A percentile compares a stretch with the other conserved stretches of the same genome.
Evolutionary conservation across 495 filamentous ascomycete species (phyloP).

Genomic region (Aspergillus cavernicola): DNA sequence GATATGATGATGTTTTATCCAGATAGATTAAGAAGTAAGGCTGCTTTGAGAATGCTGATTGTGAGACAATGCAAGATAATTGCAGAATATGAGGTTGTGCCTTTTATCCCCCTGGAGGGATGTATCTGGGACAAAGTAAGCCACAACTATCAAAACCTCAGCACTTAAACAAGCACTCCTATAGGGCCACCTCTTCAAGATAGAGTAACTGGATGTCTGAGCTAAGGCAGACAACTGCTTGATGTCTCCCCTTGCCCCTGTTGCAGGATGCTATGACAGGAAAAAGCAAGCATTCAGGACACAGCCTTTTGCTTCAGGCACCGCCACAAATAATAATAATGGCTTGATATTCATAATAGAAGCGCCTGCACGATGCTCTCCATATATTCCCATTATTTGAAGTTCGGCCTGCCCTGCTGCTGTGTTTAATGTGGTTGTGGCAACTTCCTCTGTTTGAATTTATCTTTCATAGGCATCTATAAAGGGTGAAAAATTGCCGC

Average conservation of each 20-base stretch:
- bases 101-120: too few species aligned
- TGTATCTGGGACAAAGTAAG: background rate
- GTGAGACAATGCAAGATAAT: too few species aligned
- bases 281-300: too few species aligned
- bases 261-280: too few species aligned
- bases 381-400: background rate
- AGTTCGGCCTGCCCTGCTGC: background rate
- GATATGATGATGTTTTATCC: too few species aligned
- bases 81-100: too few species aligned
- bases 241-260: background rate
- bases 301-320: background rate
- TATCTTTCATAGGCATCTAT: too few species aligned
- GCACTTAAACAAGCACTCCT: background rate
- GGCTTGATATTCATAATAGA: background rate
- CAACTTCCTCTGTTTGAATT: background rate
- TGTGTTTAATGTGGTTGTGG: background rate
- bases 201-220: background rate
- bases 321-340: background rate
- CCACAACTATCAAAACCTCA: background rate
- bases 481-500: background rate
- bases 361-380: background rate
- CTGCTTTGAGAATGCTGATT: too few species aligned
- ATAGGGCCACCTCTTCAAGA: background rate
- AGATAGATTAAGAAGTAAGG: too few species aligned
- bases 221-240: background rate